Percentiles rank a stretch among this genome's conserved stretches.
These are phyloP conservation scores for Podaxis sp. DNA, from an alignment of 768 basidiomycete species.

Conservation along the genomic window DNA sequence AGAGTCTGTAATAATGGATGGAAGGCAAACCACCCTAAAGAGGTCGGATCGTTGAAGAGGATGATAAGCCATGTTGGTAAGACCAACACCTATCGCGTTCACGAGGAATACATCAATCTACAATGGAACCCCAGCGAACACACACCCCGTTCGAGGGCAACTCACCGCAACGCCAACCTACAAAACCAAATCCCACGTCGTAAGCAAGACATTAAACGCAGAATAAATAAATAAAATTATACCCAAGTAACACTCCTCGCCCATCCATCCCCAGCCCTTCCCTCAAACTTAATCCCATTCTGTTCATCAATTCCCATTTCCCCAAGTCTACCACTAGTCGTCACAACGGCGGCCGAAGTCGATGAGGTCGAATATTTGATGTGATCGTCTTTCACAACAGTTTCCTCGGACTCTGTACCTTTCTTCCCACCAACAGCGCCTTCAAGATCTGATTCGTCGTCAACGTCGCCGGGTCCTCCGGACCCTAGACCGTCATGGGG, in stretches of 20 bases:
- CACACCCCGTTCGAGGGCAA: background rate
- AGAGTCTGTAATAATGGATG: slow-evolving; percentile 64
- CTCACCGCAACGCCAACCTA: slow-evolving; percentile 6
- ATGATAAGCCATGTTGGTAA: slow-evolving; percentile 41
- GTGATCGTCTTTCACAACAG: background rate
- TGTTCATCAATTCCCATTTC: slow-evolving; percentile 4
- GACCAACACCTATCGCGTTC: slow-evolving; percentile 31
- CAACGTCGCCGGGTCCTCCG: background rate
- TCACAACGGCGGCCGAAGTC: background rate
- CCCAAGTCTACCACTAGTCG: background rate
- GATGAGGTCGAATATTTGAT: background rate
- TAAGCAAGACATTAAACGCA: background rate
- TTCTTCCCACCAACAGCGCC: background rate
- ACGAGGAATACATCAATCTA: background rate
- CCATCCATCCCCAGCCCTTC: slow-evolving; percentile 30
- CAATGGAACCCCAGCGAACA: background rate
- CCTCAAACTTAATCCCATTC: slow-evolving; percentile 25
- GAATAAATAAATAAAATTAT: slow-evolving; percentile 14
- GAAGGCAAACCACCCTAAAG: slow-evolving; percentile 57
- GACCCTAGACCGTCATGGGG: background rate
- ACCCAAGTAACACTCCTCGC: slow-evolving; percentile 34
- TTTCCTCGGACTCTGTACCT: background rate
- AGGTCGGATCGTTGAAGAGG: slow-evolving; percentile 38
- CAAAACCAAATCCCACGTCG: background rate
- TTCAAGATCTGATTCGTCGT: background rate